phyloP scores from a whole-genome alignment of 139 green algal species.

The Chlorella sp. region DNA sequence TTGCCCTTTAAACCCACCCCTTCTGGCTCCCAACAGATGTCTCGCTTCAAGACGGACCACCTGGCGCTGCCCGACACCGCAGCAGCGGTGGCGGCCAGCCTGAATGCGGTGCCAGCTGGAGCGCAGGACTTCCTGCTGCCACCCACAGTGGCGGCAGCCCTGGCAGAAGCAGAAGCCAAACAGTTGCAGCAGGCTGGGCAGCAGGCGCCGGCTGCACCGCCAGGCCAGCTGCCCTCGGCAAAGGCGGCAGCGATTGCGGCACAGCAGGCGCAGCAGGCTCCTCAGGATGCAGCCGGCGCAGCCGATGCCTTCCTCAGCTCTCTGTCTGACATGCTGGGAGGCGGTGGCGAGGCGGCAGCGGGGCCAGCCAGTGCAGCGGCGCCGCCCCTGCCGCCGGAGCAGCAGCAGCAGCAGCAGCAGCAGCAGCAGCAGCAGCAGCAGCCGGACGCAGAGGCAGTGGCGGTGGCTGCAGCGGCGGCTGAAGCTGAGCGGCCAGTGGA shows the following conservation, averaged over 20 bases:
- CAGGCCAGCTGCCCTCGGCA: not conserved
- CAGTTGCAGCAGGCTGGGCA: slow-evolving; percentile 11
- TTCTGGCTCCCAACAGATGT: slow-evolving; percentile 36
- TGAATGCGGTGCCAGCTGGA: slow-evolving; percentile 14
- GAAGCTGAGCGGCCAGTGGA: slow-evolving; percentile 71
- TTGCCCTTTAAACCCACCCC: too few relatives aligned
- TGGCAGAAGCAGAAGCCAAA: slow-evolving; percentile 19
- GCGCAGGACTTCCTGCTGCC: slow-evolving; percentile 22
- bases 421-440: not conserved
- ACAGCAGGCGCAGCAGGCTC: slow-evolving; percentile 7
- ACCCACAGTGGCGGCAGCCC: not conserved
- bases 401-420: not conserved
- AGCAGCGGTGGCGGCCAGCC: slow-evolving; percentile 33
- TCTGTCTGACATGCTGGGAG: slow-evolving; percentile 41
- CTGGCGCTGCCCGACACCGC: slow-evolving; percentile 73
- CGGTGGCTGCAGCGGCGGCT: not conserved
- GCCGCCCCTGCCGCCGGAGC: not conserved
- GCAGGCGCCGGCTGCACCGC: slow-evolving; percentile 3
- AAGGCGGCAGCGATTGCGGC: not conserved
- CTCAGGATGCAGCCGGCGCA: slow-evolving; percentile 23
- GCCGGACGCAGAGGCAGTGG: not conserved
- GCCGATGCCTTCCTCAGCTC: slow-evolving; percentile 59
- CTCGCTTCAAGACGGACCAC: slow-evolving; percentile 72
- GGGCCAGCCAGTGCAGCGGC: not conserved
- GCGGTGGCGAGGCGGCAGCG: not conserved